Conservation (phyloP, 2,329 filamentous ascomycete species). For the Botrytis elliptica region DNA sequence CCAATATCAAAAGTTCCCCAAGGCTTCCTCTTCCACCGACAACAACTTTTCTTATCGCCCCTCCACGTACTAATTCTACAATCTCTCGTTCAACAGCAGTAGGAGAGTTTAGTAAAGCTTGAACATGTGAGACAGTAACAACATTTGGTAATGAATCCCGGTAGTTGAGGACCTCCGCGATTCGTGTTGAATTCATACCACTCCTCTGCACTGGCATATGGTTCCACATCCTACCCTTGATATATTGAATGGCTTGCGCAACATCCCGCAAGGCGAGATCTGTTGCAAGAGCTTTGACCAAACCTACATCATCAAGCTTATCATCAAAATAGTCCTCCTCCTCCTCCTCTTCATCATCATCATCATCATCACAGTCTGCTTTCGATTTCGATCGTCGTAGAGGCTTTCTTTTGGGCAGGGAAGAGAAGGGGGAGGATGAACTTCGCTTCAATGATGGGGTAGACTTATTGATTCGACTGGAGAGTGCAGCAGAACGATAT, state of each 20-base stretch:
- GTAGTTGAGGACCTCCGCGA: constrained; percentile 63
- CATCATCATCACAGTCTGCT: constrained; percentile 25
- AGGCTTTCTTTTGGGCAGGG: constrained; percentile 36
- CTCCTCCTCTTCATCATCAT: constrained; percentile 30
- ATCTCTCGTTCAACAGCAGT: constrained; percentile 67
- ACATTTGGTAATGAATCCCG: constrained; percentile 59
- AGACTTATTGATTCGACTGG: constrained; percentile 38
- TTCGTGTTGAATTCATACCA: constrained; percentile 63
- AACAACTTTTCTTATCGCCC: constrained; percentile 59
- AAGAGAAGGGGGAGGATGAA: constrained; percentile 34
- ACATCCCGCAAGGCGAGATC: constrained; percentile 60
- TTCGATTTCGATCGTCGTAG: constrained; percentile 24
- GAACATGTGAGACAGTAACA: constrained; percentile 64
- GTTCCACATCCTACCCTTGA: constrained; percentile 62
- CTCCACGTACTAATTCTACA: constrained; percentile 56
- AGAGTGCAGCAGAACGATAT: constrained; percentile 35
- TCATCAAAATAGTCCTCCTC: constrained; percentile 44
- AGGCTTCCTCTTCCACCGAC: constrained; percentile 57
- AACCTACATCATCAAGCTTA: constrained; percentile 59
- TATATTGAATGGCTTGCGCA: constrained; percentile 63
- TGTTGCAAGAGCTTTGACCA: constrained; percentile 53
- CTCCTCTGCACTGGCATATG: constrained; percentile 55
- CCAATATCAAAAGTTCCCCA: constrained; percentile 64
- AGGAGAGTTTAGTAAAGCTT: constrained; percentile 60
- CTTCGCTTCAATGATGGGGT: constrained; percentile 34